A percentile compares a stretch with the other conserved stretches of the same genome.
These are phyloP conservation scores for Trifolium fragiferum DNA, from an alignment of 306 rosid genomes.

Conservation along the genomic window DNA sequence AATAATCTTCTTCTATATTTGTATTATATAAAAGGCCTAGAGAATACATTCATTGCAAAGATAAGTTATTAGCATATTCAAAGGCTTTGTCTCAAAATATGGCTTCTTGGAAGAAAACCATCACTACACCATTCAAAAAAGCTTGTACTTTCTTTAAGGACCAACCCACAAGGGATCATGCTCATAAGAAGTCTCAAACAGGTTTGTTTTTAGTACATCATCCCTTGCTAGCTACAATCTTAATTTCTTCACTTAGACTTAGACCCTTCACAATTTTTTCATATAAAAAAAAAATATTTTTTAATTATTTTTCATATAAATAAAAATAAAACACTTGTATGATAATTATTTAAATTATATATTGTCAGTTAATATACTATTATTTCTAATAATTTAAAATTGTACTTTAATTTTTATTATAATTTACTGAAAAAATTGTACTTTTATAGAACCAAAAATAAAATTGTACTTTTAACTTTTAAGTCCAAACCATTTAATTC, in stretches of 20 bases:
- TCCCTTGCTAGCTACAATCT: background rate
- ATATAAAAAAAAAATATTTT: too few relatives aligned
- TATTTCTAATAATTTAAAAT: background rate
- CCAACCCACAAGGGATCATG: slow-evolving; percentile 65
- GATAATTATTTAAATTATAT: background rate
- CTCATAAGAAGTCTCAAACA: slow-evolving; percentile 67
- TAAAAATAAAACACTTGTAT: background rate
- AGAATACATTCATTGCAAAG: slow-evolving; percentile 14
- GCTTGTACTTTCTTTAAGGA: slow-evolving; percentile 84
- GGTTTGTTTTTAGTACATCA: slow-evolving; percentile 45
- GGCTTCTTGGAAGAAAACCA: slow-evolving; percentile 97
- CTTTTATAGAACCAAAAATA: background rate
- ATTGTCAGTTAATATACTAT: background rate
- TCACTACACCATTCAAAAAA: slow-evolving; percentile 81
- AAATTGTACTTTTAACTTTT: background rate
- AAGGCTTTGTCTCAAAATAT: slow-evolving; percentile 45
- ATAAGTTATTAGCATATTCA: background rate
- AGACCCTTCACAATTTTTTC: background rate
- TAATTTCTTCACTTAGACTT: background rate
- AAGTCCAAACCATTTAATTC: background rate
- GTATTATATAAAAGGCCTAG: slow-evolving; percentile 22
- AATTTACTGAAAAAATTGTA: background rate
- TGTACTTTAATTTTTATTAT: background rate
- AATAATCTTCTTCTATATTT: background rate
- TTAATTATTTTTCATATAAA: background rate